Evolutionary conservation across 495 filamentous ascomycete genomes (phyloP), one percentile per base, ranked within the genome.

Genomic region (Penicillium salamii): DNA sequence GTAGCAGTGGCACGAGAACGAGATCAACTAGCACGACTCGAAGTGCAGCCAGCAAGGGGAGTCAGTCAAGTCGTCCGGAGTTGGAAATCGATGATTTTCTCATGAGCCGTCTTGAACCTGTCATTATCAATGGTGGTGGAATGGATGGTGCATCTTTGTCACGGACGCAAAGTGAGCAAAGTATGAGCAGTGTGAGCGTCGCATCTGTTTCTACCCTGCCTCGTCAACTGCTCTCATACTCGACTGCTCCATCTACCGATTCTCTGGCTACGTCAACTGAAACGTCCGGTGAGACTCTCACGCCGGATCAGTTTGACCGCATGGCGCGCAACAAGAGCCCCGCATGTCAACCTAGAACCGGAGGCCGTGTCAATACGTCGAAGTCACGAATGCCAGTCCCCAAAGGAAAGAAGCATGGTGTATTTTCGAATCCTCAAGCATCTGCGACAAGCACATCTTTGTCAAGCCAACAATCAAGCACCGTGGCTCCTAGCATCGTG

Each of bases 121-220:
- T 96, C 29, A 74, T 95, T 54, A 91, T 97, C 56, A 83, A 83
- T 24, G 95, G 95, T 2, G 84, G 86, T 12, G 90, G 65, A 9
- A 29, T 68, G 42, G 66, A 70, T 38, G 69, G 75, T 28, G 70
- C 69, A 8, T 74, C 80, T n/a, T 62, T 88, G 21, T 65, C 62
- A 24, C 75, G 82, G 42, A 83, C 78, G 3, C 83, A 84, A 46
- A 88, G 85, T 57, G 79, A 79, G 46, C 81, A 82, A 52, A 89
- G 84, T 52, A 65, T 74, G 28, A 66, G 73, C 37, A 73, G 74
- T 18, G 63, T 79, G 23, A 83, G 78, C 45, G 65, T 80, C 17
- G 69, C 75, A 5, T 82, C 81, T 6, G 68, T 48, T 37, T 57
- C 70, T 13, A 61, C 46, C 24, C 26, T 59, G 21, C 44, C 41